Percentiles rank a stretch among this genome's conserved stretches.
Conservation (phyloP, 2,329 filamentous ascomycete genomes). For the Paracoccidioides lutzii region DNA sequence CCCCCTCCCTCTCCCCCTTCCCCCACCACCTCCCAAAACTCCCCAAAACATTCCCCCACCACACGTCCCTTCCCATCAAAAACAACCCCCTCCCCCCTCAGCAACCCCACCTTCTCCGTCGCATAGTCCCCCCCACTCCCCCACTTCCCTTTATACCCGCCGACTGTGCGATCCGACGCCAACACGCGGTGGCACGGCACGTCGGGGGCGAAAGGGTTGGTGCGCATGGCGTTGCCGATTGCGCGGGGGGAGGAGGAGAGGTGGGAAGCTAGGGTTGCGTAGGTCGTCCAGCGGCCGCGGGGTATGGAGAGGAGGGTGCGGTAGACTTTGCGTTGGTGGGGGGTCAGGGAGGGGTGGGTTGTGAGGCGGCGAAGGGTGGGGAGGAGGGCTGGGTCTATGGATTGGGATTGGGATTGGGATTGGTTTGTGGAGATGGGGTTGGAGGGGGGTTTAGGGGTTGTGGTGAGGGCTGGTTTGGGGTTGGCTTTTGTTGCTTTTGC, state of each 20-base stretch:
- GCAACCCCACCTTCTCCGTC: conserved; percentile 28
- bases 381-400: neutral
- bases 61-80: conserved; percentile 34
- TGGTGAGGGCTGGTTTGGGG: neutral
- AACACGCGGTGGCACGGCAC: conserved; percentile 75
- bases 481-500: neutral
- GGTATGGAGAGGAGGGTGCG: conserved; percentile 65
- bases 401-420: neutral
- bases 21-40: conserved; percentile 16
- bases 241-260: conserved; percentile 61
- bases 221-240: conserved; percentile 61
- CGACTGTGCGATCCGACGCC: conserved; percentile 51
- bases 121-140: conserved; percentile 33
- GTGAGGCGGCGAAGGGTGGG: conserved; percentile 31
- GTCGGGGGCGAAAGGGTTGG: conserved; percentile 69
- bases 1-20: neutral
- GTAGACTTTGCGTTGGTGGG: conserved; percentile 48
- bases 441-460: neutral
- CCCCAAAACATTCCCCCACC: conserved; percentile 21
- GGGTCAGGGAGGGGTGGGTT: conserved; percentile 35
- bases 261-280: conserved; percentile 56
- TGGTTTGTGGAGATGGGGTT: neutral
- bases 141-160: conserved; percentile 41
- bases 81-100: conserved; percentile 31
- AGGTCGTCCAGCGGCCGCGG: conserved; percentile 60